These are phyloP conservation scores for Leucoagaricus sp. DNA, from an alignment of 1,284 basidiomycete species.

Conservation along the genomic window DNA sequence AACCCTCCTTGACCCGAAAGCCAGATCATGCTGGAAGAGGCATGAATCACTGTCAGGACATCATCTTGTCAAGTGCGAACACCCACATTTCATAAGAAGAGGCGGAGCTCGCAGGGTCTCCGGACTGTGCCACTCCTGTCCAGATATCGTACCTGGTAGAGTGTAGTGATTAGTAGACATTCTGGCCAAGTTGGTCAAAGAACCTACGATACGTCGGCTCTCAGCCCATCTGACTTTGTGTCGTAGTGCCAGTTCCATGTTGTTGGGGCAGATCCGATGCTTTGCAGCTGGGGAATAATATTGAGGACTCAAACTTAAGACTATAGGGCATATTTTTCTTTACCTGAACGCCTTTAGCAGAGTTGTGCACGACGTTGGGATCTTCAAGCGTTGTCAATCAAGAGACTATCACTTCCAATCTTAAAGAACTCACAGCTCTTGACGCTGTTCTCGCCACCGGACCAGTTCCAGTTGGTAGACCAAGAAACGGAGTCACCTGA, in stretches of 20 bases:
- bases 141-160: slow-evolving; percentile 56
- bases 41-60: slow-evolving; percentile 4
- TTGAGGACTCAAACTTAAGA: background rate
- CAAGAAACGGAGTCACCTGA: slow-evolving; percentile 47
- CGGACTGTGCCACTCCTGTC: slow-evolving; percentile 45
- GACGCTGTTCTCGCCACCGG: slow-evolving; percentile 50
- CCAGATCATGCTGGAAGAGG: slow-evolving; percentile 56
- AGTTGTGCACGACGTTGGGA: slow-evolving; percentile 46
- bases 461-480: slow-evolving; percentile 59
- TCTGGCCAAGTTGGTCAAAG: background rate
- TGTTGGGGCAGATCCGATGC: slow-evolving; percentile 47
- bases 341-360: slow-evolving; percentile 50
- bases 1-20: slow-evolving; percentile 60
- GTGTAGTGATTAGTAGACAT: background rate
- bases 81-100: slow-evolving; percentile 58
- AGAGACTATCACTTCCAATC: background rate
- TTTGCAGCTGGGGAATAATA: slow-evolving; percentile 35
- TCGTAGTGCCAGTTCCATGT: slow-evolving; percentile 53
- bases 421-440: slow-evolving; percentile 49
- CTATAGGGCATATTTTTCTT: background rate
- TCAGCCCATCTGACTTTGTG: slow-evolving; percentile 43
- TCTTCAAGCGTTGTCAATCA: slow-evolving; percentile 28
- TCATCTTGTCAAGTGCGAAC: no score
- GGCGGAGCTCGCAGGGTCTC: slow-evolving; percentile 45
- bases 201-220: slow-evolving; percentile 47